Conservation (phyloP, 1,284 basidiomycete species). For the Mycena citricolor region DNA sequence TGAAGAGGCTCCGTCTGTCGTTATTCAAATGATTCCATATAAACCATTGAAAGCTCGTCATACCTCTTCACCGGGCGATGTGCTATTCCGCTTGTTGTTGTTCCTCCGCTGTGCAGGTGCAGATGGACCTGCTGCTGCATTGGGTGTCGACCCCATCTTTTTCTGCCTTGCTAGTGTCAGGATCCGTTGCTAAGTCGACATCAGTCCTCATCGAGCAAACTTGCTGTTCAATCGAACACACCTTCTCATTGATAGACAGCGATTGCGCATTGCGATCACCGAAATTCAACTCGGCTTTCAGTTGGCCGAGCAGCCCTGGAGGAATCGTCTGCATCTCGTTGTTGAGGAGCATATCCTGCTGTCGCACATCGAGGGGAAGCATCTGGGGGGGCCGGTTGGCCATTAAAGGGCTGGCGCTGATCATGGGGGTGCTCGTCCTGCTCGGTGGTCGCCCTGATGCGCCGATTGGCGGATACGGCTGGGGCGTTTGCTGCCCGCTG, state of each 20-base stretch:
- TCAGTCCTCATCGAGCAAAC: too few species aligned
- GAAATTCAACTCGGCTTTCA: slow-evolving; percentile 49
- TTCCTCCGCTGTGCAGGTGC: slow-evolving; percentile 21
- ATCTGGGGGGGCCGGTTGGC: slow-evolving; percentile 43
- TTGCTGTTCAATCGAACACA: slow-evolving; percentile 33
- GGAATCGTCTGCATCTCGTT: slow-evolving; percentile 42
- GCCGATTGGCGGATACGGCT: slow-evolving; percentile 35
- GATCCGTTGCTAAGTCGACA: slow-evolving; percentile 18
- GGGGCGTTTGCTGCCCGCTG: slow-evolving; percentile 41
- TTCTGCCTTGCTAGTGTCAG: slow-evolving; percentile 7
- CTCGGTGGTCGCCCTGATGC: slow-evolving; percentile 48
- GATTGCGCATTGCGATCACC: slow-evolving; percentile 47
- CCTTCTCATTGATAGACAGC: slow-evolving; percentile 57
- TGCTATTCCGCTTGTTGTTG: slow-evolving; percentile 59
- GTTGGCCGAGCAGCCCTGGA: slow-evolving; percentile 27
- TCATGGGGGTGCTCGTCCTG: slow-evolving; percentile 54
- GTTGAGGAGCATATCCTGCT: slow-evolving; percentile 21
- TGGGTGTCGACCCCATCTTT: slow-evolving; percentile 12
- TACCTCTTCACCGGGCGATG: slow-evolving; percentile 71
- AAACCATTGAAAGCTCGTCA: slow-evolving; percentile 20
- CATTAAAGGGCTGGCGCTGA: slow-evolving; percentile 58
- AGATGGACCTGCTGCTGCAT: slow-evolving; percentile 32
- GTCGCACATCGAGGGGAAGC: slow-evolving; percentile 25
- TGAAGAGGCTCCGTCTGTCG: slow-evolving; percentile 24
- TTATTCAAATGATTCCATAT: slow-evolving; percentile 1